These are phyloP conservation scores for Ceratobasidium theobromae DNA, from an alignment of 1,284 basidiomycete species.

Conservation along the genomic window DNA sequence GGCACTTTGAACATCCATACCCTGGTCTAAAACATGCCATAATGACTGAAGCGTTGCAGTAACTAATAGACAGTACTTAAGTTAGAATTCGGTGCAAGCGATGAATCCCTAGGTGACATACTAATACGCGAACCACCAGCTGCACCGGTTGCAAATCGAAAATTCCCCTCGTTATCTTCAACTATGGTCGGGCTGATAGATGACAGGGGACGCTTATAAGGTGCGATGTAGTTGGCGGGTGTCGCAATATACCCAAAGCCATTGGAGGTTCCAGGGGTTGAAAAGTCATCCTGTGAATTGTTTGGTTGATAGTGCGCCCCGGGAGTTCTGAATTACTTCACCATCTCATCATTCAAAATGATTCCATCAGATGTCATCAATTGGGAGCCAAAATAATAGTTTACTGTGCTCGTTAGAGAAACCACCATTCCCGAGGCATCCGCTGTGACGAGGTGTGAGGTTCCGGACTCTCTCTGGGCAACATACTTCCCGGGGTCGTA, in stretches of 20 bases:
- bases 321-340: not conserved
- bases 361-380: conserved; percentile 29
- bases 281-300: conserved; percentile 21
- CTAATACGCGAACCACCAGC: conserved; percentile 32
- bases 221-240: conserved; percentile 31
- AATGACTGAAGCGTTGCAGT: conserved; percentile 31
- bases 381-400: conserved; percentile 29
- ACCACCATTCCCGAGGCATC: conserved; percentile 25
- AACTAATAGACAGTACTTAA: not conserved
- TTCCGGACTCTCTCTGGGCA: conserved; percentile 16
- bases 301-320: not conserved
- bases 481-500: conserved; percentile 29
- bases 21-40: conserved; percentile 29
- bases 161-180: conserved; percentile 29
- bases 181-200: conserved; percentile 31
- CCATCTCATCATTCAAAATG: conserved; percentile 33
- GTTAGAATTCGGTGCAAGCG: not conserved
- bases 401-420: conserved; percentile 28
- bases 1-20: conserved; percentile 24
- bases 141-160: conserved; percentile 31
- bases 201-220: conserved; percentile 29
- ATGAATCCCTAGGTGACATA: not conserved
- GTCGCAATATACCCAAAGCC: conserved; percentile 27
- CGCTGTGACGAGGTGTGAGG: conserved; percentile 26
- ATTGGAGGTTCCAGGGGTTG: conserved; percentile 22